A percentile compares a stretch with the other conserved stretches of the same genome.
These are phyloP conservation scores for Plantago lanceolata DNA, from an alignment of 305 asterid genomes.

Conservation along the genomic window DNA sequence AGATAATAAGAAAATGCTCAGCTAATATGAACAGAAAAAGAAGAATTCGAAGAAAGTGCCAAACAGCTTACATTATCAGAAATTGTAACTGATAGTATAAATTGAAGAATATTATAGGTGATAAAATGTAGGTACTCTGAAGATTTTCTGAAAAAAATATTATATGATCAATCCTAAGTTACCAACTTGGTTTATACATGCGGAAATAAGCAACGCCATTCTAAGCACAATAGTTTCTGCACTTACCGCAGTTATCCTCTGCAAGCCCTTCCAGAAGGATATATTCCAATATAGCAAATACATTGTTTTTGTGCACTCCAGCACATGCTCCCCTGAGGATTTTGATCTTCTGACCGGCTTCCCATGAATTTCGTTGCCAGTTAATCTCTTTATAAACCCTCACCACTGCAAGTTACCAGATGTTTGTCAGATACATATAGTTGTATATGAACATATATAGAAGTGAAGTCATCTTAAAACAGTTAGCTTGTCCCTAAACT, in stretches of 20 bases:
- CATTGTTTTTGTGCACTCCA: constrained; percentile 42
- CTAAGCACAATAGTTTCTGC: background rate
- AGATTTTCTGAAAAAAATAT: background rate
- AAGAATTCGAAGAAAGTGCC: constrained; percentile 1
- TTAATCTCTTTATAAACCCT: constrained; percentile 50
- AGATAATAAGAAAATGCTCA: constrained; percentile 25
- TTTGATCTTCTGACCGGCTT: constrained; percentile 62
- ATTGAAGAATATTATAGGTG: background rate
- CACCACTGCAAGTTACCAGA: constrained; percentile 37
- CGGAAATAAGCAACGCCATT: background rate
- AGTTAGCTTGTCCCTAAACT: background rate
- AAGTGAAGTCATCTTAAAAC: background rate
- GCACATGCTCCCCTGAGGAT: constrained; percentile 61
- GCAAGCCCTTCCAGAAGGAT: constrained; percentile 56
- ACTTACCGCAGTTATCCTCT: constrained; percentile 68
- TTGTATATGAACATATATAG: constrained; percentile 2
- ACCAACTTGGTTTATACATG: background rate
- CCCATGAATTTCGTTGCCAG: constrained; percentile 54
- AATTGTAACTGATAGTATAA: background rate
- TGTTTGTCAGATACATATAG: constrained; percentile 18
- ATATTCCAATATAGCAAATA: constrained; percentile 59
- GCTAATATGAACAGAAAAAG: constrained; percentile 16
- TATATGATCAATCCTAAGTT: too few species aligned
- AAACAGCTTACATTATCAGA: background rate
- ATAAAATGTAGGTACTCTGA: background rate